Base-by-base conservation (phyloP, 768 basidiomycete species). In the Sporobolomyces pararoseus region DNA sequence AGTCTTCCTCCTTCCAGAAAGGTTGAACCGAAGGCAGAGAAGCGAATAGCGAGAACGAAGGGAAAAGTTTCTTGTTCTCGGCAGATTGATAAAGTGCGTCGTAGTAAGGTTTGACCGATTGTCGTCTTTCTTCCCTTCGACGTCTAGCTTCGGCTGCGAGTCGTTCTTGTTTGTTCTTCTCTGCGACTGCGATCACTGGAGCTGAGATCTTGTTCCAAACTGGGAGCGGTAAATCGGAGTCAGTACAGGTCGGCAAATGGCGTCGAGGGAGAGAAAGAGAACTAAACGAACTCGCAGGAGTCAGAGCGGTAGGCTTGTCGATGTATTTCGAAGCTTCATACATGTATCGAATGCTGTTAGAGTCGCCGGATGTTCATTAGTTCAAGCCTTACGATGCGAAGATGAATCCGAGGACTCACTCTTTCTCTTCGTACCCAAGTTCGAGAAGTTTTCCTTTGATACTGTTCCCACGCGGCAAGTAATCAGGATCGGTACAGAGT, bases 391-490 rank as follows among this genome's bases (percentile, higher is more conserved):
- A 34, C 25, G 51, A 7, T 13, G 9, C 31, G 17, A 19, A 4
- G 34, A 54, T 9, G 19, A 32, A 23, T 23, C n/a, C n/a, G n/a
- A 42, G 17, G 39, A 51, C 53, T 54, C 53, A 54, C 53, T 54
- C 53, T 37, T 19, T 19, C 4, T 54, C 27, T 7, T 54, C 53
- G 32, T 54, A 34, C 12, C 53, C 53, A 32, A 54, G 53, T 21
- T 54, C 53, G 31, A 14, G 9, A 3, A 54, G 31, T 37, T 54
- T 54, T 23, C 32, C 53, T 54, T 54, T 54, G 53, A 54, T 54
- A 5, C 53, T 54, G 46, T 23, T 42, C 39, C 39, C 39, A 42
- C 9, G 9, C 46, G 46, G 23, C 7, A 47, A 21, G 10, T 23
- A 14, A 7, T 47, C 46, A 47, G 21, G 14, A 23, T 12, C 10